These are phyloP conservation scores for Sanghuangporus sanghuang DNA, from an alignment of 1,284 basidiomycete species.

Conservation along the genomic window DNA sequence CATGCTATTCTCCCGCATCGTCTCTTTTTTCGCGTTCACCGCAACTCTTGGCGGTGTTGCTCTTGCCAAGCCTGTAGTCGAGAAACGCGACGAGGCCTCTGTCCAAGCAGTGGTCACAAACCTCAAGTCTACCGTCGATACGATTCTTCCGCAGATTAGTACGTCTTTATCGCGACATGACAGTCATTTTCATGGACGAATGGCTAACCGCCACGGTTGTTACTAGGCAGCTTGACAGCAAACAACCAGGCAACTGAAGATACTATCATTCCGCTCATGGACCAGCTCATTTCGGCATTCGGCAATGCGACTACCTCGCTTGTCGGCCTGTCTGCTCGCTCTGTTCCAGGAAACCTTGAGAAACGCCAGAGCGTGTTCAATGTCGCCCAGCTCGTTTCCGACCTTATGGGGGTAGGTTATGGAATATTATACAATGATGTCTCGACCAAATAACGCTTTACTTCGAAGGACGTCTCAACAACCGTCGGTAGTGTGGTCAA, in stretches of 20 bases:
- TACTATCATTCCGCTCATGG: conserved; percentile 27
- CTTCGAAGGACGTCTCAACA: background rate
- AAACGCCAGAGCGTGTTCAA: conserved; percentile 25
- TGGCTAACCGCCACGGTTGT: background rate
- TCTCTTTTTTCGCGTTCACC: conserved; percentile 2
- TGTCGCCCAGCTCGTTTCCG: conserved; percentile 26
- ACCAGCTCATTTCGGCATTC: conserved; percentile 24
- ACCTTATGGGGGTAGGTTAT: conserved; percentile 19
- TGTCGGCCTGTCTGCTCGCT: conserved; percentile 16
- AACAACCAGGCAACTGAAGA: conserved; percentile 22
- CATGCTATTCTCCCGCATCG: conserved; percentile 13
- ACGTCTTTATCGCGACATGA: background rate
- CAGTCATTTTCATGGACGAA: background rate
- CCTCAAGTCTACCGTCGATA: conserved; percentile 1
- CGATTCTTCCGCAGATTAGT: conserved; percentile 13
- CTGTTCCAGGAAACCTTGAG: conserved; percentile 15
- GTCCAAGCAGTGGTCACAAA: background rate
- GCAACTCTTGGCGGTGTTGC: background rate
- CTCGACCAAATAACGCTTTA: background rate
- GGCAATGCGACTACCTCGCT: conserved; percentile 20
- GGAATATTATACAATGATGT: background rate
- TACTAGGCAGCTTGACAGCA: conserved; percentile 21
- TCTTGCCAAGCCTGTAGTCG: background rate
- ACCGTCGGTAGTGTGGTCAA: background rate
- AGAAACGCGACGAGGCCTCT: background rate